Evolutionary conservation across 2,329 filamentous ascomycete species (phyloP), one percentile per base, ranked within the genome.

Genomic region (Fusarium oligoseptatum): DNA sequence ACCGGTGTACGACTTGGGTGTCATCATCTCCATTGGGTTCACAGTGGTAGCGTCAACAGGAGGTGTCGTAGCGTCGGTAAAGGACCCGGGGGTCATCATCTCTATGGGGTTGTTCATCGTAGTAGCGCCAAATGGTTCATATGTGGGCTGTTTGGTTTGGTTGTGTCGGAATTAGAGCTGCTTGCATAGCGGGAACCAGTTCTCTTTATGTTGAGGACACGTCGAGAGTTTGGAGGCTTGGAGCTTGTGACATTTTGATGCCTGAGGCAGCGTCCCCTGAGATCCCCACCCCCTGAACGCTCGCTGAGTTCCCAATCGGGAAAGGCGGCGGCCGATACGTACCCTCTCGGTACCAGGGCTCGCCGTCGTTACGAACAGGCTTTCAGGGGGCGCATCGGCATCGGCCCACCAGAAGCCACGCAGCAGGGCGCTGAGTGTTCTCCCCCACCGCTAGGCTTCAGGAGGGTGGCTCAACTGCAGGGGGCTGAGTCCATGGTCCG

Each of bases 11-110:
- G 86, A 85, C 62, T 84, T 78, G 4, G 88, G 88, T 0, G 86
- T 87, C 85, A 88, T 85, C 77, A 88, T 84, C 29, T 88, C 87
- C 70, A 85, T 78, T 3, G 86, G 85, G 71, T 88, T 84, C 68
- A 87, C 80, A 2, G 85, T 84, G 34, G 76, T 72, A 32, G 76
- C 55, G 14, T 80, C 72, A 11, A 55, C 50, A 20, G 81, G 74
- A 12, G 83, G 76, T 22, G 82, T 79, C 4, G 81, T 79, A 11
- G 77, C 77, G 36, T 77, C 77, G 78, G 90, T 89, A 34, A 90
- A 84, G 3, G 88, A 86, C 50, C 50, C 50, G 27, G 50, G 50
- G 50, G 50, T 55, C 50, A 55, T 55, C 50, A 55, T 55, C 50
- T 55, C 50, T 55, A 55, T 55, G 50, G 50, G 50, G 50, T 55